Evolutionary conservation across 805 yeast genomes (phyloP).

Genomic region (Candida dajiaensis): DNA sequence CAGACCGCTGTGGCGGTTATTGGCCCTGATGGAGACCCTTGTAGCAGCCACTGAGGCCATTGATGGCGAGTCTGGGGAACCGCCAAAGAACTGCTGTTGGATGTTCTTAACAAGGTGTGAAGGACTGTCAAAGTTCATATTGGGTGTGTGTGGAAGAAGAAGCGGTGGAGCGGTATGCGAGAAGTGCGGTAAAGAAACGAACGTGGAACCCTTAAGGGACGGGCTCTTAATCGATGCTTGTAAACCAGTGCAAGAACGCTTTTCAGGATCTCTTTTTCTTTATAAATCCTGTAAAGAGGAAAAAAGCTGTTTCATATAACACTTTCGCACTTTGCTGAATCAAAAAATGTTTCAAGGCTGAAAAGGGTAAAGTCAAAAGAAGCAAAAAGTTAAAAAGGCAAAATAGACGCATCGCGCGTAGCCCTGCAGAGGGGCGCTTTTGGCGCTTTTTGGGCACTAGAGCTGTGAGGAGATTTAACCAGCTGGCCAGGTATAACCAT

Average conservation of each 20-base stretch:
- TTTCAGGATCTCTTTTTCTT: neutral
- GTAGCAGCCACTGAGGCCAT: slow-evolving; percentile 9
- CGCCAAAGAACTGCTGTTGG: slow-evolving; percentile 15
- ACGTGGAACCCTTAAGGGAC: neutral
- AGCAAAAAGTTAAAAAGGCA: neutral
- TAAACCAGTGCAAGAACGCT: neutral
- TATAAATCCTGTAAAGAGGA: neutral
- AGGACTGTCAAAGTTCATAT: slow-evolving; percentile 21
- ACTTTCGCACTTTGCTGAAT: neutral
- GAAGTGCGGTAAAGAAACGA: neutral
- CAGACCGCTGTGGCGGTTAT: slow-evolving; percentile 6
- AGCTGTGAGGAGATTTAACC: too few species aligned
- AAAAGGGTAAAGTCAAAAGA: neutral
- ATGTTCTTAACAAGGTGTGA: slow-evolving; percentile 17
- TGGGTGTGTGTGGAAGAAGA: neutral
- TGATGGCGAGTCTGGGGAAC: slow-evolving; percentile 24
- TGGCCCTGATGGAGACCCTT: slow-evolving; percentile 7
- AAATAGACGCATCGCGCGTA: neutral
- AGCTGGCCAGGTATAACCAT: too few species aligned
- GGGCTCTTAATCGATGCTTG: neutral
- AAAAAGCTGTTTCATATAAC: neutral
- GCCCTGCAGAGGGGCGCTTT: neutral
- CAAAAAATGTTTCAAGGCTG: neutral
- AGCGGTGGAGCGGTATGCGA: neutral
- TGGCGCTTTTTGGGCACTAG: too few species aligned